Evolutionary conservation across 78 protist species (phyloP), one percentile per base, ranked within the genome.

Genomic region (Guillardia theta): DNA sequence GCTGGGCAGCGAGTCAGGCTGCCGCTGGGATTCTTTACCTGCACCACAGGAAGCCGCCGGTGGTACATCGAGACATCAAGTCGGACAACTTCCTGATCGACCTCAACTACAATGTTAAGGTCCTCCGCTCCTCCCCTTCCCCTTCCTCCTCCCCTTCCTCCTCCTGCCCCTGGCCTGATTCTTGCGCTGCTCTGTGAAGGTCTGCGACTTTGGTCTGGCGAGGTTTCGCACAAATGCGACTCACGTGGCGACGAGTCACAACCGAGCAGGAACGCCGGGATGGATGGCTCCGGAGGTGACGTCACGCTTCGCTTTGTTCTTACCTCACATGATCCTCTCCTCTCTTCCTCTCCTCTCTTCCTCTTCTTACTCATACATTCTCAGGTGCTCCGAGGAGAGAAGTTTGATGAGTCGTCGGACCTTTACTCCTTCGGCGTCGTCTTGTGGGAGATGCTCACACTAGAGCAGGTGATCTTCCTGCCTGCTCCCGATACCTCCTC

Each of bases 151-250:
- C 30, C 15, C 30, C 58, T 50, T 15, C 30, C 58, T 10, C 58
- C 58, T 50, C 15, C 58, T 15, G 15, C 15, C 58, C 10, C 58
- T 50, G 58, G 30, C 10, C 58, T 10, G 30, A 50, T 15, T 50
- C 58, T 15, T 15, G 15, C 58, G 10, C 58, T 19, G 30, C 58
- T 24, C 21, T 30, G 70, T 30, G 70, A 24, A 58, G 70, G 70
- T 58, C 27, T 78, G 90, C 50, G 90, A 78, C 90, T 78, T 78
- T 19, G 90, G 90, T n/a, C 90, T 78, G 90, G 90, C 90, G 43
- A 46, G 90, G 53, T 78, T 78, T 48, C 45, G 48, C 33, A 43
- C 45, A 1, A 43, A 37, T 48, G 90, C 45, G 4, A 43, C 50
- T 0, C 90, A 78, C 90, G 90, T 78, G 24, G 90, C 90, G 18